phyloP scores from a whole-genome alignment of 2,329 filamentous ascomycete species.

The Hypocrella siamensis region DNA sequence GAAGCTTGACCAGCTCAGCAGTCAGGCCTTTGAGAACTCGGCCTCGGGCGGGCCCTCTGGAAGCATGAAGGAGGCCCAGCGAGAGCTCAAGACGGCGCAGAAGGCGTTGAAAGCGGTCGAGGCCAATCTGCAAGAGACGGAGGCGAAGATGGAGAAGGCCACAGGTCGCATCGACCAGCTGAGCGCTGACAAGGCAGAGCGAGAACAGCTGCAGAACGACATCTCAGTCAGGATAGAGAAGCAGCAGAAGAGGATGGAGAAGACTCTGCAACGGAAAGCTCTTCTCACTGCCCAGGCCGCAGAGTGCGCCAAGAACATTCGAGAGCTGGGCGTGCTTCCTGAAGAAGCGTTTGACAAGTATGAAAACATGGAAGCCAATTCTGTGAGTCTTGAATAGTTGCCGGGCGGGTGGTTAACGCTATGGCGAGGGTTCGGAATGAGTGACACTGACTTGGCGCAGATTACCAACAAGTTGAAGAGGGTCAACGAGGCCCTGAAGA shows the following conservation, averaged over 20 bases:
- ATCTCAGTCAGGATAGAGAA: constrained; percentile 66
- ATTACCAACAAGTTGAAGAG: constrained; percentile 63
- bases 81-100: constrained; percentile 65
- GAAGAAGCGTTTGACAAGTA: constrained; percentile 92
- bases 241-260: constrained; percentile 81
- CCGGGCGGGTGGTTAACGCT: background rate
- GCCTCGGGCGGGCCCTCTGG: constrained; percentile 43
- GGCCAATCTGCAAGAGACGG: constrained; percentile 56
- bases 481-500: constrained; percentile 84
- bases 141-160: constrained; percentile 47
- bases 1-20: constrained; percentile 72
- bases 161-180: constrained; percentile 37
- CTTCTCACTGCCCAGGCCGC: constrained; percentile 60
- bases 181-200: constrained; percentile 40
- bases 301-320: constrained; percentile 77
- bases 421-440: constrained; percentile 7
- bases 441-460: constrained; percentile 13
- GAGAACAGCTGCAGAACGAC: constrained; percentile 58
- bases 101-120: constrained; percentile 53
- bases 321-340: constrained; percentile 80
- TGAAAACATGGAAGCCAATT: constrained; percentile 63
- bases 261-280: constrained; percentile 78
- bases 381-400: constrained; percentile 30
- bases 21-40: constrained; percentile 53
- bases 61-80: constrained; percentile 61